Evolutionary conservation across 192 early-diverging fungal species (phyloP), one percentile per base, ranked within the genome.

Genomic region (Coemansia erecta): DNA sequence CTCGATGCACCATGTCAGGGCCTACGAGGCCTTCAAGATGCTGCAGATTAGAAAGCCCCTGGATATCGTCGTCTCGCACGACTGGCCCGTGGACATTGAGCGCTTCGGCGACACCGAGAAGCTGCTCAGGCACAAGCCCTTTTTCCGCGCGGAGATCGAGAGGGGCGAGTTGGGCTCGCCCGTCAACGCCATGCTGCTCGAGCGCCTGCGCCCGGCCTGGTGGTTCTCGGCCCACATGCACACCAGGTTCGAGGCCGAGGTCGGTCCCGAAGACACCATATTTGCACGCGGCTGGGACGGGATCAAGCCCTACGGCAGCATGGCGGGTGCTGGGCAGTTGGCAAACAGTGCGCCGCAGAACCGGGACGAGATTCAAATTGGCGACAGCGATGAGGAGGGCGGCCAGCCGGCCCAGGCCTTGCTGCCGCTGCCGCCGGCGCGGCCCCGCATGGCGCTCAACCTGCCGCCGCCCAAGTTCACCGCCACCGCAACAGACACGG

Each of bases 171-270:
- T 99, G 18, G 98, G 98, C 12, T 91, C 85, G 52, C 70, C 83
- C 0, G 82, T 88, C 1, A 86, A 83, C 54, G 86, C 91, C 41
- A 33, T 85, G 43, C 70, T 99, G 21, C 53, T 99, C 48, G 78
- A 84, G 47, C 67, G 82, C 24, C 59, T 98, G 49, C 81, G 86
- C 50, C 98, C 98, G 11, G 69, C 73, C 7, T 91, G 86, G 75
- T 99, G 98, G 98, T 96, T 97, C 61, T 73, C 92, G 7, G 96
- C 95, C 2, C 98, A 99, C 71, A 67, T 98, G 58, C 98, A 99
- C 68, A 92, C 96, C 19, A 85, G 90, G 24, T 98, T 87, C 68
- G 77, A 87, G 23, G 95, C 96, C 0, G 22, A 86, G 0, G 83
- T 91, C 17, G 70, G 21, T 85, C 73, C 81, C 61, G 71, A 63